Conservation (phyloP, 1,284 basidiomycete genomes). For the Athelia sp. region DNA sequence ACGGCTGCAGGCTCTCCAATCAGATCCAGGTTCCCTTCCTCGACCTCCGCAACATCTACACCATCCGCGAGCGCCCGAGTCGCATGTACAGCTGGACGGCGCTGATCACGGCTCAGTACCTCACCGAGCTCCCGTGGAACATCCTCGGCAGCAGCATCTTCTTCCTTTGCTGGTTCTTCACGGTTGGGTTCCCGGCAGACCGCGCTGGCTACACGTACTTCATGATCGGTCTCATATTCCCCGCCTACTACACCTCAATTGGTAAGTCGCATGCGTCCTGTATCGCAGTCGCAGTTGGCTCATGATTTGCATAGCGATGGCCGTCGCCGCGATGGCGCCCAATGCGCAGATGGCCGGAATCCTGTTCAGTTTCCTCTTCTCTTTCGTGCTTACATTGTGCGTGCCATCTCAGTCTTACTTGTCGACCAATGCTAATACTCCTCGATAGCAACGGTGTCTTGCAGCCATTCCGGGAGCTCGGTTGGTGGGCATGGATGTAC, state of each 20-base stretch:
- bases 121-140: constrained; percentile 66
- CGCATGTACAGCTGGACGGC: constrained; percentile 83
- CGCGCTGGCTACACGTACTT: constrained; percentile 59
- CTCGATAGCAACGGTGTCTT: constrained; percentile 52
- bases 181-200: constrained; percentile 50
- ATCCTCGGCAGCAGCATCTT: constrained; percentile 51
- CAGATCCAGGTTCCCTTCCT: constrained; percentile 45
- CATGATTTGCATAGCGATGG: constrained; percentile 41
- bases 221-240: constrained; percentile 43
- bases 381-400: constrained; percentile 65
- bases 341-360: constrained; percentile 62
- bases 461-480: constrained; percentile 59
- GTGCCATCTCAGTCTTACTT: constrained; percentile 19
- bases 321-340: constrained; percentile 63
- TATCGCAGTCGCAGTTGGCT: too few relatives aligned
- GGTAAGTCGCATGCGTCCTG: too few relatives aligned
- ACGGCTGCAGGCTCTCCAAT: constrained; percentile 36
- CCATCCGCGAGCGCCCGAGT: constrained; percentile 57
- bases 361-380: constrained; percentile 64
- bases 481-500: constrained; percentile 87
- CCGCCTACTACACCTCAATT: constrained; percentile 52
- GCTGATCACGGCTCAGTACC: constrained; percentile 57
- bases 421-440: background rate
- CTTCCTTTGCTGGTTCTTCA: constrained; percentile 71
- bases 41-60: constrained; percentile 49